phyloP scores from a whole-genome alignment of 441 rosid species.

The Syzygium malaccense region DNA sequence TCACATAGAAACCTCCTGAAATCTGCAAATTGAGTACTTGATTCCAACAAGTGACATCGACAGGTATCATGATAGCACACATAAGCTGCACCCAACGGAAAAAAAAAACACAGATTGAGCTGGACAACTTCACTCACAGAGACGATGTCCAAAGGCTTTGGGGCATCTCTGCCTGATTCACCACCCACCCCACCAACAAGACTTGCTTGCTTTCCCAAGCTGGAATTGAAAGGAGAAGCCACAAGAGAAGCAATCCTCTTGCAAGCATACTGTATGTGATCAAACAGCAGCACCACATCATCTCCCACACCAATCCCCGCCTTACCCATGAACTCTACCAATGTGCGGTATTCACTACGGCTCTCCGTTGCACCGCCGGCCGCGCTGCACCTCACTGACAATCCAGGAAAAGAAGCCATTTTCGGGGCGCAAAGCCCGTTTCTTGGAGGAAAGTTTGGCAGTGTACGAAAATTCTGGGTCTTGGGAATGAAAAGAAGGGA shows the following conservation, averaged over 20 bases:
- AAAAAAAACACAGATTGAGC: background rate
- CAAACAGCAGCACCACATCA: constrained; percentile 60
- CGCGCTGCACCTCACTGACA: constrained; percentile 29
- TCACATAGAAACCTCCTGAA: background rate
- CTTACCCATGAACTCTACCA: constrained; percentile 51
- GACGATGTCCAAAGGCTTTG: constrained; percentile 82
- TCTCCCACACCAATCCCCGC: constrained; percentile 52
- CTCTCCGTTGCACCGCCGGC: background rate
- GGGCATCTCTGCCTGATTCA: constrained; percentile 62
- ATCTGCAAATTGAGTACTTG: background rate
- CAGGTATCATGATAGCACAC: background rate
- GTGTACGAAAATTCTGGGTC: background rate
- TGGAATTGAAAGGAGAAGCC: constrained; percentile 81
- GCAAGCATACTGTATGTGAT: constrained; percentile 79
- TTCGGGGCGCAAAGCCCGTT: background rate
- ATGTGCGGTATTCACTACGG: constrained; percentile 25
- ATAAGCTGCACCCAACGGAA: background rate
- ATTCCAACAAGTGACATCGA: background rate
- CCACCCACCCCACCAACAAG: constrained; percentile 16
- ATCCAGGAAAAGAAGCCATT: constrained; percentile 50
- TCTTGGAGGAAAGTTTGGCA: background rate
- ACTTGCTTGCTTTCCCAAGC: constrained; percentile 40
- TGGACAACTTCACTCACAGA: constrained; percentile 34
- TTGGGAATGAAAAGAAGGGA: background rate
- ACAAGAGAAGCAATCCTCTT: constrained; percentile 85